Evolutionary conservation across 192 early-diverging fungal genomes (phyloP).

Genomic region (Umbelopsis sp.): DNA sequence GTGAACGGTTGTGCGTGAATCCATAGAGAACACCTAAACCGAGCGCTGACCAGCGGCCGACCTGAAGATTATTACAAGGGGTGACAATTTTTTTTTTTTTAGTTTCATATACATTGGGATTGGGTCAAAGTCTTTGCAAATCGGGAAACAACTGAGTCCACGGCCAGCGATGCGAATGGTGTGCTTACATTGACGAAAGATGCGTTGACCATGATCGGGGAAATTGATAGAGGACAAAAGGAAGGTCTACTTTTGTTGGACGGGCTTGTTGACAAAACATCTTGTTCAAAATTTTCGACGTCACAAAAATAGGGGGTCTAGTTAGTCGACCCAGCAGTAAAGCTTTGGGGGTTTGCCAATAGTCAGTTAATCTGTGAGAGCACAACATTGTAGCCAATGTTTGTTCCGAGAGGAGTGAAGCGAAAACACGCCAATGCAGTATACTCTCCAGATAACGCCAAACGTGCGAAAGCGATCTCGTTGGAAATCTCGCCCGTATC

Average conservation of each 20-base stretch:
- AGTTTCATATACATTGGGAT: neutral
- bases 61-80: slow-evolving; percentile 37
- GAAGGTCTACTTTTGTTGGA: slow-evolving; percentile 18
- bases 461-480: slow-evolving; percentile 5
- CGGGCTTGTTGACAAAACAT: slow-evolving; percentile 17
- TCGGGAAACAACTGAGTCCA: no score
- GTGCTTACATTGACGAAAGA: slow-evolving; percentile 22
- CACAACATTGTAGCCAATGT: neutral
- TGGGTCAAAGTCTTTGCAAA: neutral
- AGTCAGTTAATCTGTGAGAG: no score
- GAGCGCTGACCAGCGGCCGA: slow-evolving; percentile 63
- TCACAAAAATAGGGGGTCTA: neutral
- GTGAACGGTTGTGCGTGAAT: slow-evolving; percentile 54
- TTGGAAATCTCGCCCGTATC: neutral
- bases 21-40: slow-evolving; percentile 58
- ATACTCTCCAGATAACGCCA: neutral
- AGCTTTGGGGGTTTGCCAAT: no score
- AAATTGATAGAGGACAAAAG: slow-evolving; percentile 21
- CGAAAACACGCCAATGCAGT: slow-evolving; percentile 7
- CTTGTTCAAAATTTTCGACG: slow-evolving; percentile 16
- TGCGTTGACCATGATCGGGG: slow-evolving; percentile 22
- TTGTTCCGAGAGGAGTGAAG: slow-evolving; percentile 12
- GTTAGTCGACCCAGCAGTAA: no score
- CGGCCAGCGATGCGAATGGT: no score
- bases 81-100: slow-evolving; percentile 13